Evolutionary conservation across 1,139 yeast genomes (phyloP).

Genomic region (Magnusiomyces paraingens): DNA sequence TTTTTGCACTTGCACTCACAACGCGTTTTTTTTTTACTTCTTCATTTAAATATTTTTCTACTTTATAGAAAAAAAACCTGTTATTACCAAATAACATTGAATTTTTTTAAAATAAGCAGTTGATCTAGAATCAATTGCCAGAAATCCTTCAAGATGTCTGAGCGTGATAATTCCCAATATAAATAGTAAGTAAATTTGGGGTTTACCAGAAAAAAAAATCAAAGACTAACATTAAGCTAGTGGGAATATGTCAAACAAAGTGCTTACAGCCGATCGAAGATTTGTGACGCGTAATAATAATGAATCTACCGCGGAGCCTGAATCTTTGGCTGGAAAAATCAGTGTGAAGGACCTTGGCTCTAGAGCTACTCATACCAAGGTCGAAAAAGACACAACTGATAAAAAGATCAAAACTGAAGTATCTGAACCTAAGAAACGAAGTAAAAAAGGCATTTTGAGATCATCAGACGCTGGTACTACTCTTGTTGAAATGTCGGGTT

Average conservation of each 20-base stretch:
- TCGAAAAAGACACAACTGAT: conserved; percentile 16
- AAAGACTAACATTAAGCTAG: conserved; percentile 17
- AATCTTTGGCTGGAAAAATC: conserved; percentile 62
- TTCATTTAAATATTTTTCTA: neutral
- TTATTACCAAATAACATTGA: too few species aligned
- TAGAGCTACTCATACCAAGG: conserved; percentile 32
- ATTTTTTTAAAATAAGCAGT: neutral
- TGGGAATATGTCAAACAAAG: conserved; percentile 59
- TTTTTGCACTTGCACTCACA: neutral
- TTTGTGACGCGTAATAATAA: conserved; percentile 39
- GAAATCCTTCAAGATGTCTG: conserved; percentile 17
- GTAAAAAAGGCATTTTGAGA: conserved; percentile 16
- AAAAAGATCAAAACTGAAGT: conserved; percentile 6
- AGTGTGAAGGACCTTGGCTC: conserved; percentile 66
- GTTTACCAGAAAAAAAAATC: neutral
- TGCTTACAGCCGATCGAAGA: conserved; percentile 52
- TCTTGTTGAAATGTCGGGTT: neutral
- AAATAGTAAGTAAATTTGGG: conserved; percentile 23
- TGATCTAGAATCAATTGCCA: neutral
- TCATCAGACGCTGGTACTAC: conserved; percentile 3
- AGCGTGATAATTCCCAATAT: conserved; percentile 24
- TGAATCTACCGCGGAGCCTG: conserved; percentile 56
- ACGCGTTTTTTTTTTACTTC: neutral
- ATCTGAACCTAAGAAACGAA: conserved; percentile 9
- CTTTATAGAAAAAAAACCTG: too few species aligned